phyloP scores from a whole-genome alignment of 2,329 filamentous ascomycete species.

The Sarocladiaceae sp. region DNA sequence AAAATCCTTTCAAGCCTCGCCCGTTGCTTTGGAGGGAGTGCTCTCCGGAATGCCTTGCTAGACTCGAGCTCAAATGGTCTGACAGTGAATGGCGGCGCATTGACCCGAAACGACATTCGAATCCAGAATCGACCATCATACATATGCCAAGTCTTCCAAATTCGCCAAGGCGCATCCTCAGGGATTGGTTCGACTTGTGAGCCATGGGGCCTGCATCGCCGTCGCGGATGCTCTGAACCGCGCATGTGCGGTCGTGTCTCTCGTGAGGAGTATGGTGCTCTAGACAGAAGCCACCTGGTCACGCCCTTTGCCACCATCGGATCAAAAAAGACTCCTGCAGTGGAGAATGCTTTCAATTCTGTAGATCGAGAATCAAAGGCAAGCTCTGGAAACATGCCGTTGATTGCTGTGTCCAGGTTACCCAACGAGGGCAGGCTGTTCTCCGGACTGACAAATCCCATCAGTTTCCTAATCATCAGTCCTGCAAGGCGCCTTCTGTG shows the following conservation, averaged over 20 bases:
- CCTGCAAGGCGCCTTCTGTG: constrained; percentile 41
- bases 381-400: constrained; percentile 45
- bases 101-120: constrained; percentile 26
- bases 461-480: constrained; percentile 41
- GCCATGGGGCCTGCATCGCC: constrained; percentile 12
- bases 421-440: constrained; percentile 34
- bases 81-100: constrained; percentile 35
- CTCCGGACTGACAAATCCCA: constrained; percentile 48
- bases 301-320: constrained; percentile 20
- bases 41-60: constrained; percentile 44
- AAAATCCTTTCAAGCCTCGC: constrained; percentile 37
- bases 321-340: constrained; percentile 34
- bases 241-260: constrained; percentile 24
- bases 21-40: constrained; percentile 28
- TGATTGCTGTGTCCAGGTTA: constrained; percentile 41
- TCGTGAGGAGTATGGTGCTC: constrained; percentile 39
- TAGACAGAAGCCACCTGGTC: constrained; percentile 40
- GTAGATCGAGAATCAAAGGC: constrained; percentile 10
- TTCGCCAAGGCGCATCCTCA: constrained; percentile 23
- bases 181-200: constrained; percentile 12
- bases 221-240: background rate
- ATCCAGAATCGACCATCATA: constrained; percentile 65
- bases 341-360: constrained; percentile 34
- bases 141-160: constrained; percentile 29
- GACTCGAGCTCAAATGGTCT: constrained; percentile 41